phyloP scores from a whole-genome alignment of 192 early-diverging fungal species.

The Haplosporangium gracile region DNA sequence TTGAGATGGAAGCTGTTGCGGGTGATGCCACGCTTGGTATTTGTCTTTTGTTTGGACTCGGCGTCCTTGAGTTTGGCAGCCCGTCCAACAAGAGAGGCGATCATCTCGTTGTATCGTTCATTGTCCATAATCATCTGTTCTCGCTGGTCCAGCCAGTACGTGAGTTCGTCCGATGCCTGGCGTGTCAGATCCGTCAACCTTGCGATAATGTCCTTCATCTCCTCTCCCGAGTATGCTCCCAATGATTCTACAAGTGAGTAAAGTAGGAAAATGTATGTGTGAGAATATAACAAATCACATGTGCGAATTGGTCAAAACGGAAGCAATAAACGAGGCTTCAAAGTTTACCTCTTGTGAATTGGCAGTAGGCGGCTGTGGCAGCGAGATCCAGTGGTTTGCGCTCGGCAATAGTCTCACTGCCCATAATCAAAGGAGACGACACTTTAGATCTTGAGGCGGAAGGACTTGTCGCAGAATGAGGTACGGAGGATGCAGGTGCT shows the following conservation, averaged over 20 bases:
- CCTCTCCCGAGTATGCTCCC: slow-evolving; percentile 60
- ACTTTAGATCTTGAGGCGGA: slow-evolving; percentile 23
- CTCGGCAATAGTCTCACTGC: slow-evolving; percentile 17
- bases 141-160: slow-evolving; percentile 69
- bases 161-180: slow-evolving; percentile 66
- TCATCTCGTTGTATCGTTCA: slow-evolving; percentile 72
- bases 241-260: slow-evolving; percentile 57
- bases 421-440: slow-evolving; percentile 41
- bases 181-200: slow-evolving; percentile 61
- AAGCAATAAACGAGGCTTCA: not conserved
- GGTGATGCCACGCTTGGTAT: slow-evolving; percentile 37
- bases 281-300: not conserved
- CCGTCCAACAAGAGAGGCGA: slow-evolving; percentile 69
- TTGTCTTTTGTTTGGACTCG: slow-evolving; percentile 42
- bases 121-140: slow-evolving; percentile 74
- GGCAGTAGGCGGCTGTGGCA: slow-evolving; percentile 31
- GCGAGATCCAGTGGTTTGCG: slow-evolving; percentile 41
- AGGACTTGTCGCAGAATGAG: slow-evolving; percentile 5
- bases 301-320: not conserved
- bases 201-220: slow-evolving; percentile 63
- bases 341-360: slow-evolving; percentile 39
- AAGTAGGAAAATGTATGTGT: not conserved
- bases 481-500: slow-evolving; percentile 8
- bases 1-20: slow-evolving; percentile 49
- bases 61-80: slow-evolving; percentile 62